Base-by-base conservation (phyloP, 2,329 filamentous ascomycete genomes). In the Phaeosphaeria sp. region DNA sequence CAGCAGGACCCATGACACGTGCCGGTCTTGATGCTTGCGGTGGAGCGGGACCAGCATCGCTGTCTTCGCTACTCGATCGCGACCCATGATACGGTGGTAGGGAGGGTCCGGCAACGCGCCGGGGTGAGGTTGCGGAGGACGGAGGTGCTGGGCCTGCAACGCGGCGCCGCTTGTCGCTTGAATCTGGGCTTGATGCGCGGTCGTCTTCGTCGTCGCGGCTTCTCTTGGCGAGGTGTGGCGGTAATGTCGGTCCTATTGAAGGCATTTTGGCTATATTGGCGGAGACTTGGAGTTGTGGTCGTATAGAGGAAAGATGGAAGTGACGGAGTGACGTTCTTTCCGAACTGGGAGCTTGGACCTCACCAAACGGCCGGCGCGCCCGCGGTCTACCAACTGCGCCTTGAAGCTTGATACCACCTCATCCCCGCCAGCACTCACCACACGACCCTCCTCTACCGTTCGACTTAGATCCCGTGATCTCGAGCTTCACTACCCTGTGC, bases 211-310 rank as follows among this genome's bases (percentile, higher is more conserved):
- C 75, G 63, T 82, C 65, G 75, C 78, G 78, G 82, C 86, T 78
- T 61, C 78, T 71, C 74, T 85, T 82, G 11, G 82, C 66, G 43
- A 90, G 82, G 60, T 91, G 87, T 4, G 89, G 83, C 13, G 91
- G 90, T 22, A 93, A 76, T 59, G 88, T 82, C 15, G 91, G 90
- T 5, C 90, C 90, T 70, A 91, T 88, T 33, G 86, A 87, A 50
- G 88, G 80, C 89, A 91, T 91, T 20, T 18, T 77, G 69, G 65
- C 64, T 60, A 51, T 49, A 50, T 44, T 22, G 30, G 36, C 27
- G 20, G 45, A 27, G 55, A 56, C 49, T 25, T 27, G 53, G 45
- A 45, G 46, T 18, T 43, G 39, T 48, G n/a, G 44, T 21, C 43
- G 51, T 43, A 3, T 30, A 18, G 21, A 49, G 25, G 15, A 30